Evolutionary conservation across 2,329 filamentous ascomycete species (phyloP), one percentile per base, ranked within the genome.

Genomic region (Niveomyces coronatus): DNA sequence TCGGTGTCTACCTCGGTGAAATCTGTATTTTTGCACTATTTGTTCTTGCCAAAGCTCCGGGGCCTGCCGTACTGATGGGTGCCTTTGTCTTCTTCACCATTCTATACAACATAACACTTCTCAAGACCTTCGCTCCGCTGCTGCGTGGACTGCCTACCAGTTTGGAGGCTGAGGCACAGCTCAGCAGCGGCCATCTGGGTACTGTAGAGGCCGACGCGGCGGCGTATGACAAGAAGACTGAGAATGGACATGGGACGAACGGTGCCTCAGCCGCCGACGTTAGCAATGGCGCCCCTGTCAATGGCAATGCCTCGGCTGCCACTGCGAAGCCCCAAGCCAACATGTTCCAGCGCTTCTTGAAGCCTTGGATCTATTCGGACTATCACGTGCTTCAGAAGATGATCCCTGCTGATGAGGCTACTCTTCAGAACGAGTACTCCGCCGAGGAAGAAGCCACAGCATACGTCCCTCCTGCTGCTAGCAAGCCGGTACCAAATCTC

Each of bases 11-110:
- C 58, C 64, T 94, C 11, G 75, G 80, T 1, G 79, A 89, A 49
- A 62, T 88, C 39, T 88, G 83, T 56, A 65, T 94, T 49, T 76
- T 93, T 45, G 86, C 86, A 37, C 71, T 94, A 26, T 91, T 94
- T 53, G 76, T 74, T 30, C 76, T 89, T 40, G 74, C 74, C 63
- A 62, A 66, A 37, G 73, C 76, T 1, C 53, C 79, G 10, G 83
- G 82, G 1, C 86, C 85, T 1, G 61, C 89, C 42, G 66, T 85
- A 20, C 63, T 93, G 26, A 86, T 87, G 72, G 72, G 82, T 40
- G 61, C 82, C 47, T 82, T 87, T 60, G 65, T 89, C 39, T 56
- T 91, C 54, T 83, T 89, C 58, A 79, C 82, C 11, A 63, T 82
- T 14, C 66, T 94, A 17, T 88, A 83, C 61, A 84, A 94, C 53